Evolutionary conservation across 768 basidiomycete genomes (phyloP).

Genomic region (Mycena filopes): DNA sequence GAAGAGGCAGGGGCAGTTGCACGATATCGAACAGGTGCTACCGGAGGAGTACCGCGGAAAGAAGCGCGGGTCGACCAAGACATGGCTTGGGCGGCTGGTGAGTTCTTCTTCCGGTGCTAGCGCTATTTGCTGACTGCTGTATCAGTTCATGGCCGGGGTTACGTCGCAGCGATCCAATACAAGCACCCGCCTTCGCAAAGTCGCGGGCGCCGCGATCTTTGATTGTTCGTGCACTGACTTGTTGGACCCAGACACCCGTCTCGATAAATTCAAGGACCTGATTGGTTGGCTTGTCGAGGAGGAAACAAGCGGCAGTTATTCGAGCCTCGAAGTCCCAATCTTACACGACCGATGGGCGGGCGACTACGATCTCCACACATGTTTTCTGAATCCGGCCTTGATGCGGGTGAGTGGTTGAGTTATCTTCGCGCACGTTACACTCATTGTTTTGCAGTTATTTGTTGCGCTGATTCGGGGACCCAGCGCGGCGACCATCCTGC

Average conservation of each 20-base stretch:
- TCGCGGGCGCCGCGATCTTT: slow-evolving; percentile 7
- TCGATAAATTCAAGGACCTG: neutral
- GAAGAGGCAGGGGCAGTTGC: slow-evolving; percentile 17
- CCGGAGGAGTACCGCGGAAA: neutral
- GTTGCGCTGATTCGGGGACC: neutral
- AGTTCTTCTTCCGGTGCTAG: neutral
- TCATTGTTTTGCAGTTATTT: neutral
- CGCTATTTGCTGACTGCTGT: neutral
- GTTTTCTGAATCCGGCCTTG: slow-evolving; percentile 2
- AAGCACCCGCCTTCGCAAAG: neutral
- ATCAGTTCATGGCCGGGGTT: slow-evolving; percentile 3
- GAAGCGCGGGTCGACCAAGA: neutral
- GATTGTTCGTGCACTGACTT: neutral
- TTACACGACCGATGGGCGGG: neutral
- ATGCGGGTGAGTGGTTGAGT: slow-evolving; percentile 11
- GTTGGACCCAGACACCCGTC: neutral
- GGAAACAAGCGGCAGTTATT: neutral
- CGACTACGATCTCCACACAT: slow-evolving; percentile 9
- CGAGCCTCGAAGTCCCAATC: slow-evolving; percentile 5
- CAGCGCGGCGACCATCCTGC: neutral
- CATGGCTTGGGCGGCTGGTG: slow-evolving; percentile 1
- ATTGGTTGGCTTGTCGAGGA: slow-evolving; percentile 8
- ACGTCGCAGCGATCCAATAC: slow-evolving; percentile 1
- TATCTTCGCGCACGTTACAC: no score
- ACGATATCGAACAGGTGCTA: neutral